Evolutionary conservation across 2,329 filamentous ascomycete species (phyloP).

Genomic region (Pyrenophora graminea): DNA sequence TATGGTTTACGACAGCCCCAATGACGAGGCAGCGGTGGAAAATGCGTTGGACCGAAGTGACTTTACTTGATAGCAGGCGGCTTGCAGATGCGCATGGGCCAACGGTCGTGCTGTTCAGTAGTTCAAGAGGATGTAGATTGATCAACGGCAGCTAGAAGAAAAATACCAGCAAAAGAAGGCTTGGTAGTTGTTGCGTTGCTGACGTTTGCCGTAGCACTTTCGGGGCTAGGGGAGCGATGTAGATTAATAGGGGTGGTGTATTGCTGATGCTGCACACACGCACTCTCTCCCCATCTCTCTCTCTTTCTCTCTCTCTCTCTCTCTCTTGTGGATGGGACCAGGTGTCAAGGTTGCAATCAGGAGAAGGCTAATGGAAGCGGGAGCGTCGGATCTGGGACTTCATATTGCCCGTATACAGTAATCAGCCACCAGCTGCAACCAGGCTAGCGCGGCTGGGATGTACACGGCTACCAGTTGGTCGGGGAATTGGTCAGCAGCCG

Average conservation of each 20-base stretch:
- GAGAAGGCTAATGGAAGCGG: constrained; percentile 8
- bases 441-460: constrained; percentile 11
- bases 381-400: constrained; percentile 24
- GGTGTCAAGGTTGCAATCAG: not conserved
- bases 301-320: no score
- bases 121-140: not conserved
- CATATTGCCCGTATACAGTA: constrained; percentile 18
- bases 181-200: no score
- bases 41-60: constrained; percentile 14
- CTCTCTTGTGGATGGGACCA: not conserved
- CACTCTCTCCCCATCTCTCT: no score
- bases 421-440: constrained; percentile 8
- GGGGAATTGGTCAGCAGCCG: constrained; percentile 26
- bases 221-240: not conserved
- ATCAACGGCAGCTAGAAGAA: no score
- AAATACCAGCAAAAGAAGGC: no score
- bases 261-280: constrained; percentile 1
- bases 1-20: not conserved
- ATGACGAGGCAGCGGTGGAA: not conserved
- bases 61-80: constrained; percentile 4
- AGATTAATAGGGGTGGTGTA: not conserved
- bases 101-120: constrained; percentile 8
- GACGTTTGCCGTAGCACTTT: no score
- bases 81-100: constrained; percentile 18
- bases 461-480: constrained; percentile 11